phyloP scores from a whole-genome alignment of 768 basidiomycete genomes.

The Mycena crocata region DNA sequence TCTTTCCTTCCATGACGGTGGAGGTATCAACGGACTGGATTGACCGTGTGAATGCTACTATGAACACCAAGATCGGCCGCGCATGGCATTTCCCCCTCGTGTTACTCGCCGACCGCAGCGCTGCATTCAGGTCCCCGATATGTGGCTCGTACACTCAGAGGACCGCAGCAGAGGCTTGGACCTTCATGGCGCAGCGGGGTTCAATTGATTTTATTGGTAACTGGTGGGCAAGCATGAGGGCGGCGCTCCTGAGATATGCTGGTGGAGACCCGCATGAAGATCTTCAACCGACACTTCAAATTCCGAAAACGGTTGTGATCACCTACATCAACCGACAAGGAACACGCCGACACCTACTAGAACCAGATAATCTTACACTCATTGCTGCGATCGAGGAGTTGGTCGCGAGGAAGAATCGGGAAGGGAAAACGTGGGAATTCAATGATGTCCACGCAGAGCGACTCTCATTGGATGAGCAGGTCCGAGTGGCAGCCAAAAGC shows the following conservation, averaged over 20 bases:
- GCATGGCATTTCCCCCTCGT: conserved; percentile 68
- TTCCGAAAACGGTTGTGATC: conserved; percentile 52
- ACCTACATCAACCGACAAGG: conserved; percentile 66
- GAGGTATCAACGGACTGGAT: conserved; percentile 66
- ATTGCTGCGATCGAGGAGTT: conserved; percentile 55
- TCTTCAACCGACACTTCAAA: conserved; percentile 5
- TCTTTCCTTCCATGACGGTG: conserved; percentile 65
- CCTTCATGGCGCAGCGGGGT: conserved; percentile 41
- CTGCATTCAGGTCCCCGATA: conserved; percentile 62
- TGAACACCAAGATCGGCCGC: conserved; percentile 31
- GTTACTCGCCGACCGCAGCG: conserved; percentile 67
- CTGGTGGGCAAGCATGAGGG: conserved; percentile 70
- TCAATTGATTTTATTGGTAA: conserved; percentile 33
- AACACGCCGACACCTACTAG: conserved; percentile 52
- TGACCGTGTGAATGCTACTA: conserved; percentile 55
- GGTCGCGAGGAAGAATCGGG: conserved; percentile 45
- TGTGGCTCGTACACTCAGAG: conserved; percentile 61
- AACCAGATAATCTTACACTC: conserved; percentile 56
- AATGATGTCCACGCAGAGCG: conserved; percentile 59
- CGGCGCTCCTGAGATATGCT: conserved; percentile 62
- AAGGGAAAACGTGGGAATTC: conserved; percentile 57
- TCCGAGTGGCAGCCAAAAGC: conserved; percentile 61
- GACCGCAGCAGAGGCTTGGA: conserved; percentile 60
- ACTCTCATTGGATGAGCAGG: conserved; percentile 67
- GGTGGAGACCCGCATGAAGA: conserved; percentile 45